A percentile compares a stretch with the other conserved stretches of the same genome.
phyloP scores from a whole-genome alignment of 768 basidiomycete genomes.

The Dictyophora rubrovolvata region DNA sequence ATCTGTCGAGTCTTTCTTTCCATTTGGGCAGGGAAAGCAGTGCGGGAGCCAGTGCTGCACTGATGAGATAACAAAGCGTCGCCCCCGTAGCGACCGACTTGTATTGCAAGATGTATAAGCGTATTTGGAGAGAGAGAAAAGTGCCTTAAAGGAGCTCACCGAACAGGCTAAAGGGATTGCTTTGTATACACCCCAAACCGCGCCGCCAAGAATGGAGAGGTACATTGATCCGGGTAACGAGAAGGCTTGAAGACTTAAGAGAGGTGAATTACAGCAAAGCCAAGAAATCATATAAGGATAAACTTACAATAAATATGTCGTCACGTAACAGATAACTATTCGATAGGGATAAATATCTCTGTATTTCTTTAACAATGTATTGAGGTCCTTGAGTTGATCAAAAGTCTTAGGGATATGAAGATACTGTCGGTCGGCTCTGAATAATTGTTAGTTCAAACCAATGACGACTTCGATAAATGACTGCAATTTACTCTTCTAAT shows the following conservation, averaged over 20 bases:
- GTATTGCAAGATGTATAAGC: neutral
- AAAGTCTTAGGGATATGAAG: conserved; percentile 86
- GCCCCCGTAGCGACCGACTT: conserved; percentile 84
- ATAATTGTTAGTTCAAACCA: conserved; percentile 6
- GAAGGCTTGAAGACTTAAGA: conserved; percentile 80
- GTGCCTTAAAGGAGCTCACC: conserved; percentile 18
- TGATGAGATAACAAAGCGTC: conserved; percentile 85
- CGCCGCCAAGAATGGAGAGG: conserved; percentile 90
- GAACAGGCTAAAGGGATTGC: conserved; percentile 87
- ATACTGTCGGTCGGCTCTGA: conserved; percentile 61
- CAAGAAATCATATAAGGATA: conserved; percentile 10
- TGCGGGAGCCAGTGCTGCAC: conserved; percentile 85
- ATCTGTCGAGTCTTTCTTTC: conserved; percentile 71
- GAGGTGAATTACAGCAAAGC: neutral
- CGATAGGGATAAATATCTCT: conserved; percentile 78
- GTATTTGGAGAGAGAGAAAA: neutral
- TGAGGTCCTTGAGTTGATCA: conserved; percentile 74
- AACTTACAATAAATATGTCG: conserved; percentile 85
- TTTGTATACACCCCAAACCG: conserved; percentile 82
- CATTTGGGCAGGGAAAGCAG: conserved; percentile 80
- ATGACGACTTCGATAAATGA: conserved; percentile 8
- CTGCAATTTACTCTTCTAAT: conserved; percentile 55
- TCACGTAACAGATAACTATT: conserved; percentile 79
- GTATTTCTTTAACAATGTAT: conserved; percentile 83
- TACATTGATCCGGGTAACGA: conserved; percentile 98